A percentile compares a stretch with the other conserved stretches of the same genome.
Evolutionary conservation across 306 rosid species (phyloP).

Genomic region (Biancaea sappan): DNA sequence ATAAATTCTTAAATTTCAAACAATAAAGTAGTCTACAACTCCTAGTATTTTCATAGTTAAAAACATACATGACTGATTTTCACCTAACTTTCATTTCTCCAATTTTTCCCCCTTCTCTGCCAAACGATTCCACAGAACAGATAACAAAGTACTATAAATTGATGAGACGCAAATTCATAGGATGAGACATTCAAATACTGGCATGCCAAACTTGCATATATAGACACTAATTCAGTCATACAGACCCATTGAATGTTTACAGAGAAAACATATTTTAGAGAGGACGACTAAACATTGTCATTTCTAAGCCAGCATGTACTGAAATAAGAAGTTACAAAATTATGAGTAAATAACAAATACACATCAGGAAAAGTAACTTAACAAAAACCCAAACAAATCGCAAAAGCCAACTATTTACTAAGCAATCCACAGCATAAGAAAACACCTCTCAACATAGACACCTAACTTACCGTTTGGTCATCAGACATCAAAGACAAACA

Average conservation of each 20-base stretch:
- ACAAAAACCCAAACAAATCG: neutral
- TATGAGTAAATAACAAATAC: neutral
- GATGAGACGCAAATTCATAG: neutral
- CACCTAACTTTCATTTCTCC: neutral
- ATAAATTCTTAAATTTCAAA: neutral
- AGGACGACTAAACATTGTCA: no score
- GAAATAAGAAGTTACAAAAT: neutral
- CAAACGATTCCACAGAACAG: neutral
- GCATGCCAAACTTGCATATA: neutral
- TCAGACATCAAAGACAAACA: neutral
- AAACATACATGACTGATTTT: neutral
- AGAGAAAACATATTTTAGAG: neutral
- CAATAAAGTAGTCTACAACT: neutral
- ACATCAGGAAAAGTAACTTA: neutral
- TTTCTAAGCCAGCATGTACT: neutral
- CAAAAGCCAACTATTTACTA: neutral
- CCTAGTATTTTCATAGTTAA: neutral
- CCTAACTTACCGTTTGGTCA: neutral
- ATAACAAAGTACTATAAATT: neutral
- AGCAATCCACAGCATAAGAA: neutral
- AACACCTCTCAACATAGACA: neutral
- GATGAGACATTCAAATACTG: neutral
- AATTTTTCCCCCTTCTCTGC: neutral
- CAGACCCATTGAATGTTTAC: neutral
- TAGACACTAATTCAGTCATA: neutral